A percentile compares a stretch with the other conserved stretches of the same genome.
phyloP scores from a whole-genome alignment of 1,284 basidiomycete species.

The Trichosporon sp. region DNA sequence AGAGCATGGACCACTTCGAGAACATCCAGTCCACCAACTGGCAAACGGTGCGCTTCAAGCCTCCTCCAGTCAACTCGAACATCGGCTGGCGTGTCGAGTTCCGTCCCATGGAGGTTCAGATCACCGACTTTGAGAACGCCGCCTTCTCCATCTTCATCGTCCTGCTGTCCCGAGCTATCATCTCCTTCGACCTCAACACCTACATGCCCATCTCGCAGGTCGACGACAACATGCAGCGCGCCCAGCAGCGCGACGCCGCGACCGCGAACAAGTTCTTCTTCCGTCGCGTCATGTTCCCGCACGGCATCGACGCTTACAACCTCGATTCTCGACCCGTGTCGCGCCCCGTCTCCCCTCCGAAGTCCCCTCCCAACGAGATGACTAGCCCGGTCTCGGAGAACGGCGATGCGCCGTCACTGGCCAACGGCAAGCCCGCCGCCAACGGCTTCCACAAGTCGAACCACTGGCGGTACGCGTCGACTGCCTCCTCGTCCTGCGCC shows the following conservation, averaged over 20 bases:
- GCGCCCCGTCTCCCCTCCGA: not conserved
- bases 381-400: slow-evolving; percentile 2
- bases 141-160: slow-evolving; percentile 94
- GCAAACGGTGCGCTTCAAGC: slow-evolving; percentile 99
- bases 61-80: slow-evolving; percentile 80
- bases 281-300: slow-evolving; percentile 77
- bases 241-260: slow-evolving; percentile 79
- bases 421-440: not conserved
- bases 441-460: not conserved
- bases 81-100: slow-evolving; percentile 99
- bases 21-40: slow-evolving; percentile 99
- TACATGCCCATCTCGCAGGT: slow-evolving; percentile 99
- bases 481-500: slow-evolving; percentile 12
- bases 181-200: slow-evolving; percentile 86
- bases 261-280: slow-evolving; percentile 77
- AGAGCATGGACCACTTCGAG: slow-evolving; percentile 95
- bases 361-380: slow-evolving; percentile 23
- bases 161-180: slow-evolving; percentile 85
- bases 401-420: not conserved
- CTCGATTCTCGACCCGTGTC: slow-evolving; percentile 39
- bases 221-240: slow-evolving; percentile 91
- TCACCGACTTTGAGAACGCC: slow-evolving; percentile 99
- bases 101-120: slow-evolving; percentile 96
- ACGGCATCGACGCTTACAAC: slow-evolving; percentile 43
- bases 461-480: not conserved